These are phyloP conservation scores for Amyloporia xantha DNA, from an alignment of 768 basidiomycete species.

Conservation along the genomic window DNA sequence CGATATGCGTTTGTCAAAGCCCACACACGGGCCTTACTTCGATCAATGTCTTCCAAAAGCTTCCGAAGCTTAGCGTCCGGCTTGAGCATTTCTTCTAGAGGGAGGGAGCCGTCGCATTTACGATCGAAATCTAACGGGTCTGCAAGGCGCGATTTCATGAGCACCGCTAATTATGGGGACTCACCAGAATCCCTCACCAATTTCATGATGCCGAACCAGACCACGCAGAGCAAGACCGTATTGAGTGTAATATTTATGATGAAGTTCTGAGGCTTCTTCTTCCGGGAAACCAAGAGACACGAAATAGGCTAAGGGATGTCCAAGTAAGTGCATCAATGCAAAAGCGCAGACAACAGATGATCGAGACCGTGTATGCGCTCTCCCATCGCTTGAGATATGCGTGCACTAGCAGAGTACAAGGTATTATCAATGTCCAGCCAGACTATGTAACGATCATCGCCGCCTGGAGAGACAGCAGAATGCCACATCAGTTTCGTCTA, in stretches of 20 bases:
- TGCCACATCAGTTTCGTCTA: neutral
- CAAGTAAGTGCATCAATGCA: neutral
- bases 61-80: conserved; percentile 56
- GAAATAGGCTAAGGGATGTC: conserved; percentile 55
- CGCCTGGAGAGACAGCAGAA: neutral
- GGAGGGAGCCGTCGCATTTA: conserved; percentile 79
- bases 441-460: conserved; percentile 55
- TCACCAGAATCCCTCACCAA: conserved; percentile 38
- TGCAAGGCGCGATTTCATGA: conserved; percentile 19
- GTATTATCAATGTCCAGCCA: conserved; percentile 91
- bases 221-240: conserved; percentile 84
- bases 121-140: conserved; percentile 82
- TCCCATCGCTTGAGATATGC: conserved; percentile 76
- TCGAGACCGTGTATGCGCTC: conserved; percentile 62
- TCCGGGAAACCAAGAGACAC: conserved; percentile 59
- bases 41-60: conserved; percentile 74
- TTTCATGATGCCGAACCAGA: conserved; percentile 64
- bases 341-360: neutral
- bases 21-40: conserved; percentile 74
- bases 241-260: conserved; percentile 66
- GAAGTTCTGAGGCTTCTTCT: conserved; percentile 62
- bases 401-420: conserved; percentile 69
- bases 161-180: neutral
- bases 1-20: conserved; percentile 81
- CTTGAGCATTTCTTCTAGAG: conserved; percentile 71